Evolutionary conservation across 2,329 filamentous ascomycete genomes (phyloP), one percentile per base, ranked within the genome.

Genomic region (Cadophora malorum): DNA sequence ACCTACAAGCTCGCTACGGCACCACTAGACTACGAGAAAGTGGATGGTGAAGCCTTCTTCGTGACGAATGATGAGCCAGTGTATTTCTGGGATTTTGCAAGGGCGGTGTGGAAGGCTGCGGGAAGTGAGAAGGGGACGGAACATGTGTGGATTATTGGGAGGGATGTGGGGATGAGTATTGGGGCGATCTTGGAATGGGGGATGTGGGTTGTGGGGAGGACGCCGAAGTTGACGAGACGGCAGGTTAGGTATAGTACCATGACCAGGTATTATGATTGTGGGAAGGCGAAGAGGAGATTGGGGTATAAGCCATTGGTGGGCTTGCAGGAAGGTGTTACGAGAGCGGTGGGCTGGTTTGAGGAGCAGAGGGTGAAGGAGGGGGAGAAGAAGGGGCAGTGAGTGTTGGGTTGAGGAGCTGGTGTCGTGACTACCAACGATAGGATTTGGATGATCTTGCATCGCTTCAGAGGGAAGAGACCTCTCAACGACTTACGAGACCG

Each of bases 71-170:
- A 94, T 80, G 84, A 88, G 73, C 95, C 95, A 5, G 84, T 96
- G 23, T 95, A 95, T 79, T 96, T 97, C 80, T 96, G 96, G 89
- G 93, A 97, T 79, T 91, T 96, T 77, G 88, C 91, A 68, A 86
- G 92, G 50, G 88, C 89, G 49, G 85, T 97, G 58, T 98, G 93
- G 93, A 81, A 81, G 71, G 84, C 83, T 52, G 86, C 86, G 12
- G 88, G 88, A 45, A 83, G 79, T 66, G 77, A 81, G 8, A 79
- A 80, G 67, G 86, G 86, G 23, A 84, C 82, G 5, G 82, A 83
- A 61, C 80, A 84, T 72, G 85, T 86, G 64, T 88, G 87, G 85
- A 77, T 79, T 6, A 81, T 91, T 71, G 79, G 83, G 58, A 82
- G 82, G 68, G 83, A 83, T 59, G 61, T 86, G 49, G 87, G 86